Conservation (phyloP, 345 rosid genomes). For the Durio zibethinus region DNA sequence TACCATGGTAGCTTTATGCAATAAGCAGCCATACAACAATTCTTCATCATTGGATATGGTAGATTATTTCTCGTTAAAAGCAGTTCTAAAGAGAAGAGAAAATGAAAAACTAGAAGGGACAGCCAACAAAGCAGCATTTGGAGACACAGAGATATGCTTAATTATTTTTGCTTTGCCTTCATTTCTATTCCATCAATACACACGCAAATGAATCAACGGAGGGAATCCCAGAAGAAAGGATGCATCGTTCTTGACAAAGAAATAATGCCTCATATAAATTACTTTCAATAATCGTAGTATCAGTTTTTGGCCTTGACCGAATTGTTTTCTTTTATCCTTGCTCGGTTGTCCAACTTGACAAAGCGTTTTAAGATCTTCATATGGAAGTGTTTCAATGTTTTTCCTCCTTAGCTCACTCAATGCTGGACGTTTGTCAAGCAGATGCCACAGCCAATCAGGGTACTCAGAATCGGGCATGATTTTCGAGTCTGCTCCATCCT, state of each 20-base stretch:
- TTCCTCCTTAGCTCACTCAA: constrained; percentile 75
- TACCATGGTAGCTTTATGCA: not conserved
- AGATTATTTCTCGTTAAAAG: constrained; percentile 5
- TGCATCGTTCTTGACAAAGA: constrained; percentile 12
- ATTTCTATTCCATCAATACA: constrained; percentile 18
- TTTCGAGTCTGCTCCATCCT: constrained; percentile 87
- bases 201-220: constrained; percentile 19
- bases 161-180: constrained; percentile 15
- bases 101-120: not conserved
- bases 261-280: constrained; percentile 21
- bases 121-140: not conserved
- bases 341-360: constrained; percentile 81
- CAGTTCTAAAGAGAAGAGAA: constrained; percentile 5
- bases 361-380: constrained; percentile 74
- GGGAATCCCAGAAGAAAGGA: constrained; percentile 26
- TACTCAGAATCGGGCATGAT: constrained; percentile 63
- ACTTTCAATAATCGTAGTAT: constrained; percentile 8
- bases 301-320: constrained; percentile 77
- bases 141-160: constrained; percentile 9
- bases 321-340: constrained; percentile 81
- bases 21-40: constrained; percentile 9
- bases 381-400: constrained; percentile 64
- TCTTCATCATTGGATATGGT: constrained; percentile 1
- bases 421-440: constrained; percentile 68
- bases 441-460: constrained; percentile 87